These are phyloP conservation scores for Zychaea mexicana DNA, from an alignment of 371 early-diverging fungal genomes.

Conservation along the genomic window DNA sequence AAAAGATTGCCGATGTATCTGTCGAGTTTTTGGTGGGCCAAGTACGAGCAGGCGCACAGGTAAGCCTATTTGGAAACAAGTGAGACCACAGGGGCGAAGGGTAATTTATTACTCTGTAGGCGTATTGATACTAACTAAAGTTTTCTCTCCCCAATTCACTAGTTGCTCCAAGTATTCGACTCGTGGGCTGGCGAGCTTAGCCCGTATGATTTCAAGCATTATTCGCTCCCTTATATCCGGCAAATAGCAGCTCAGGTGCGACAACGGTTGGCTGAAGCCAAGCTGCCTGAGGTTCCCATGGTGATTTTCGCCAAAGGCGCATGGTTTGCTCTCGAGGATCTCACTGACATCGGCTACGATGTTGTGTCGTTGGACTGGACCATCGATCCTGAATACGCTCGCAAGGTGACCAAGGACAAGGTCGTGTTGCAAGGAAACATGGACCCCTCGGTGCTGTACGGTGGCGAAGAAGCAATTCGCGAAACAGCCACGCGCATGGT, in stretches of 20 bases:
- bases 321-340: conserved; percentile 78
- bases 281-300: conserved; percentile 76
- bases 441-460: conserved; percentile 89
- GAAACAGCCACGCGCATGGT: conserved; percentile 82
- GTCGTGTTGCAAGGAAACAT: conserved; percentile 95
- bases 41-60: conserved; percentile 97
- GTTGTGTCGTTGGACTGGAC: conserved; percentile 94
- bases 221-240: conserved; percentile 86
- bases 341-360: conserved; percentile 76
- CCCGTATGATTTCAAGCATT: conserved; percentile 79
- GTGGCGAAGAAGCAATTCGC: conserved; percentile 72
- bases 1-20: conserved; percentile 80
- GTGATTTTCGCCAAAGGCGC: conserved; percentile 92
- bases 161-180: conserved; percentile 96
- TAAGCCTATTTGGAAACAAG: conserved; percentile 36
- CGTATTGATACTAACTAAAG: too few species aligned
- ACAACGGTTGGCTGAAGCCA: conserved; percentile 41
- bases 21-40: conserved; percentile 90
- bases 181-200: conserved; percentile 95
- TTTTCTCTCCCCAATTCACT: too few species aligned
- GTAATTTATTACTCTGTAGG: too few species aligned
- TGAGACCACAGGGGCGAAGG: too few species aligned
- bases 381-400: conserved; percentile 75
- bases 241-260: conserved; percentile 83
- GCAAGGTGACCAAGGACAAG: conserved; percentile 56